Evolutionary conservation across 2,329 filamentous ascomycete genomes (phyloP).

Genomic region (Hortaea werneckii): DNA sequence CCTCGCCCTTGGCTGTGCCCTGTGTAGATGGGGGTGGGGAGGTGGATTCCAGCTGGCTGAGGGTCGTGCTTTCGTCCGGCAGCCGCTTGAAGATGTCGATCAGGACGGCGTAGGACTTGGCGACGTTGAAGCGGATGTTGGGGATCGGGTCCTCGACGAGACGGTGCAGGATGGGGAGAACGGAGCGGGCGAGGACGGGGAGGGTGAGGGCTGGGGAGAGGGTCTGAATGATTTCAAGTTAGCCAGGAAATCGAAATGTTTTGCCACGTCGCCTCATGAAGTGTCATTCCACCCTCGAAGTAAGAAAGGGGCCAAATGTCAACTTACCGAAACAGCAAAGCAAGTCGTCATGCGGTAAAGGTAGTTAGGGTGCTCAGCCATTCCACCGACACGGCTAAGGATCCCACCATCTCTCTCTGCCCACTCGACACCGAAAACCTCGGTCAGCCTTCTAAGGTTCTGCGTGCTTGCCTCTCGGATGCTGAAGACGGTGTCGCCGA

Average conservation of each 20-base stretch:
- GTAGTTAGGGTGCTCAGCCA: slow-evolving; percentile 98
- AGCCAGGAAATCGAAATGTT: background rate
- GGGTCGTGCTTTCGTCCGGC: slow-evolving; percentile 61
- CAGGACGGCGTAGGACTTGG: slow-evolving; percentile 87
- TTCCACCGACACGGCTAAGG: slow-evolving; percentile 95
- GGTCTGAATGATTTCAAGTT: slow-evolving; percentile 52
- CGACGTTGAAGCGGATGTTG: slow-evolving; percentile 99
- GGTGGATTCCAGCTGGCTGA: slow-evolving; percentile 61
- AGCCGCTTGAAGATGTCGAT: slow-evolving; percentile 87
- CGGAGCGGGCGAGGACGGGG: slow-evolving; percentile 83
- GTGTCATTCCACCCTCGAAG: too few relatives aligned
- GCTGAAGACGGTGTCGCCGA: slow-evolving; percentile 96
- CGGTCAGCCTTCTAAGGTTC: slow-evolving; percentile 95
- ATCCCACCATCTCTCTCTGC: slow-evolving; percentile 74
- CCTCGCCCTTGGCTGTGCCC: slow-evolving; percentile 23
- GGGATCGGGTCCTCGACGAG: slow-evolving; percentile 90
- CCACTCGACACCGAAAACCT: slow-evolving; percentile 98
- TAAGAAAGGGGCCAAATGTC: background rate
- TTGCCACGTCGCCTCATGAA: too few relatives aligned
- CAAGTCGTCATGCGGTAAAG: slow-evolving; percentile 99
- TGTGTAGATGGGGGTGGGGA: slow-evolving; percentile 27
- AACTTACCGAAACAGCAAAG: slow-evolving; percentile 89
- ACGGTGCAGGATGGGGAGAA: slow-evolving; percentile 92
- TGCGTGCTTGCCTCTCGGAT: slow-evolving; percentile 95
- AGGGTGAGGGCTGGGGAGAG: slow-evolving; percentile 86